Conservation (phyloP, 768 basidiomycete genomes). For the Collybia sordida region DNA sequence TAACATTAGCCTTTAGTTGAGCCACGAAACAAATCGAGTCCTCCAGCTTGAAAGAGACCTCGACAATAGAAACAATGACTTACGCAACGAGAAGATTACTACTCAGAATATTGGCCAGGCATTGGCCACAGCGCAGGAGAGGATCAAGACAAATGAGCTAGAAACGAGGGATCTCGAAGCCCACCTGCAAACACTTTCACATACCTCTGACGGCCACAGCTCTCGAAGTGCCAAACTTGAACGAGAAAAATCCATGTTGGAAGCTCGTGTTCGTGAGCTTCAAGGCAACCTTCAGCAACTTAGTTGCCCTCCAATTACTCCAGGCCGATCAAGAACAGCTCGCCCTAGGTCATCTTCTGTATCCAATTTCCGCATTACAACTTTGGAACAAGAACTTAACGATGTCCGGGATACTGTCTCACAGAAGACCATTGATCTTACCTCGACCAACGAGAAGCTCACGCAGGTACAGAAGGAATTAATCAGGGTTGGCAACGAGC, state of each 20-base stretch:
- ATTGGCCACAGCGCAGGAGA: conserved; percentile 46
- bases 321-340: conserved; percentile 30
- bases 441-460: conserved; percentile 44
- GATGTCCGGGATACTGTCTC: conserved; percentile 43
- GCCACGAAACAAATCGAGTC: conserved; percentile 54
- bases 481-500: conserved; percentile 58
- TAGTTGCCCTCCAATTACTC: conserved; percentile 28
- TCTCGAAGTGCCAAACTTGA: conserved; percentile 45
- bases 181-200: conserved; percentile 53
- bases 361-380: conserved; percentile 46
- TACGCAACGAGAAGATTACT: conserved; percentile 52
- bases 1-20: conserved; percentile 39
- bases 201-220: conserved; percentile 47
- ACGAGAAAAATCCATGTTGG: conserved; percentile 56
- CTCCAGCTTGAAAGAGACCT: conserved; percentile 54
- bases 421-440: conserved; percentile 45
- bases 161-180: conserved; percentile 55
- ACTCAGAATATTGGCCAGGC: conserved; percentile 53
- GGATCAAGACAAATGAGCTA: conserved; percentile 48
- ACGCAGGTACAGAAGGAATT: conserved; percentile 47
- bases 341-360: conserved; percentile 62
- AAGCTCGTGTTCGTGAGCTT: conserved; percentile 58
- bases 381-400: conserved; percentile 56
- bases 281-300: conserved; percentile 41
- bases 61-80: conserved; percentile 48